Conservation (phyloP, 106 monocot genomes). For the Amphibolis antarctica region DNA sequence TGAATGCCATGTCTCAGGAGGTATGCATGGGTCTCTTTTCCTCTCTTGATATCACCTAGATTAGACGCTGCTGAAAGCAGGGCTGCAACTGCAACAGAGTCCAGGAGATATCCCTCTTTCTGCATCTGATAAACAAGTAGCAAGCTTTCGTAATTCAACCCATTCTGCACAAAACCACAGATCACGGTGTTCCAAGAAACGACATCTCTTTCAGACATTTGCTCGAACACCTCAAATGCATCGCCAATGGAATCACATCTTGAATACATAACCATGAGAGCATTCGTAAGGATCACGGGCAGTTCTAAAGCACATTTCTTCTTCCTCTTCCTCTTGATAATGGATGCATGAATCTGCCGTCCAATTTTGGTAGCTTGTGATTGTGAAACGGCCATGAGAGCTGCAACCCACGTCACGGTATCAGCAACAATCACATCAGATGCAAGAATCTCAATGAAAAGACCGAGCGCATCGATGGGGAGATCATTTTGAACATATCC, state of each 20-base stretch:
- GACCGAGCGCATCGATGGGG: conserved; percentile 38
- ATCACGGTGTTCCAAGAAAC: conserved; percentile 97
- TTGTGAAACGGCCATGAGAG: conserved; percentile 59
- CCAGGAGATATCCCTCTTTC: conserved; percentile 42
- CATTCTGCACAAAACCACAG: conserved; percentile 73
- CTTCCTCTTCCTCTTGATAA: conserved; percentile 30
- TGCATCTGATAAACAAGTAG: conserved; percentile 67
- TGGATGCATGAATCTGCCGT: conserved; percentile 60
- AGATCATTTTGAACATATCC: conserved; percentile 57
- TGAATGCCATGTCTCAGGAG: conserved; percentile 60
- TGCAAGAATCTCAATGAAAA: conserved; percentile 39
- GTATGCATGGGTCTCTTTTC: conserved; percentile 72
- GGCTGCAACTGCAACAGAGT: conserved; percentile 54
- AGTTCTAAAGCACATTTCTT: neutral
- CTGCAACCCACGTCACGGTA: conserved; percentile 42
- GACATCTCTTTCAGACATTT: conserved; percentile 52
- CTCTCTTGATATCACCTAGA: conserved; percentile 39
- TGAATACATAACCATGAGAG: conserved; percentile 81
- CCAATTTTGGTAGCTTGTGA: conserved; percentile 44
- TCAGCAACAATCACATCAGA: conserved; percentile 34
- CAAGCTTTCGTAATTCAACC: conserved; percentile 55
- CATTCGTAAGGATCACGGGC: conserved; percentile 61
- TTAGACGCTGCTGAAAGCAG: conserved; percentile 90
- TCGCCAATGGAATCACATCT: conserved; percentile 45
- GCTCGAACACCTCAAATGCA: conserved; percentile 63